phyloP scores from a whole-genome alignment of 2,329 filamentous ascomycete species.

The Fusarium sambucinum region DNA sequence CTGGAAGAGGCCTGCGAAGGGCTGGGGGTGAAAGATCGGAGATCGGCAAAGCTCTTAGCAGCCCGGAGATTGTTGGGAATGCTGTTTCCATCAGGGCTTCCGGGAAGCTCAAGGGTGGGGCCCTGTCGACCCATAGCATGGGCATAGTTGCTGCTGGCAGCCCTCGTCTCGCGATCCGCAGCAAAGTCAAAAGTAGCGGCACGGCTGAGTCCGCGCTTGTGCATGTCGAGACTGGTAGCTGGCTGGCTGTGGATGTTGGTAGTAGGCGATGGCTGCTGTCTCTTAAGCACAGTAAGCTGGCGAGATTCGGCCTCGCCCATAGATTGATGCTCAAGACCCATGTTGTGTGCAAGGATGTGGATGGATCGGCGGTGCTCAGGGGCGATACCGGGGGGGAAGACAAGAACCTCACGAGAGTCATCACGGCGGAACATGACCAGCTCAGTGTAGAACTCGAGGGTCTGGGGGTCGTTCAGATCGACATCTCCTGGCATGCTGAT shows the following conservation, averaged over 20 bases:
- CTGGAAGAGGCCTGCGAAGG: constrained; percentile 87
- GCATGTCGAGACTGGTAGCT: constrained; percentile 78
- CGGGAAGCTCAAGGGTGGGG: constrained; percentile 88
- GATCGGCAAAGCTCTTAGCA: constrained; percentile 95
- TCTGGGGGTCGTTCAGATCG: constrained; percentile 91
- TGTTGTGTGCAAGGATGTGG: constrained; percentile 94
- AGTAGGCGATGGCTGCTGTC: constrained; percentile 65
- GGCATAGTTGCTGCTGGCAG: constrained; percentile 74
- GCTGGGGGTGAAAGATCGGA: constrained; percentile 94
- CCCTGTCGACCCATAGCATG: constrained; percentile 83
- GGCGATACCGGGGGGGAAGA: constrained; percentile 84
- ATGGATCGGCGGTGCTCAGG: constrained; percentile 90
- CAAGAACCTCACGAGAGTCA: constrained; percentile 78
- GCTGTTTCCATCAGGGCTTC: constrained; percentile 73
- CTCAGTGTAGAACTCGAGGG: constrained; percentile 89
- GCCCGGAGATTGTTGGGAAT: constrained; percentile 86
- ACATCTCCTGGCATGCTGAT: constrained; percentile 67
- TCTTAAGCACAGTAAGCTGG: constrained; percentile 89
- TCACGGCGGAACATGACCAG: constrained; percentile 90
- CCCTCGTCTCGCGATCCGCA: constrained; percentile 77
- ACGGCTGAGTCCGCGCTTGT: constrained; percentile 87
- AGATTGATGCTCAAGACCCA: constrained; percentile 91
- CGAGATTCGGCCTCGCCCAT: constrained; percentile 88
- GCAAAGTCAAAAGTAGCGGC: constrained; percentile 98
- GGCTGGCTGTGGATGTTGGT: constrained; percentile 68